Evolutionary conservation across 139 green algal genomes (phyloP).

Genomic region (Chlamydomonas schloesseri): DNA sequence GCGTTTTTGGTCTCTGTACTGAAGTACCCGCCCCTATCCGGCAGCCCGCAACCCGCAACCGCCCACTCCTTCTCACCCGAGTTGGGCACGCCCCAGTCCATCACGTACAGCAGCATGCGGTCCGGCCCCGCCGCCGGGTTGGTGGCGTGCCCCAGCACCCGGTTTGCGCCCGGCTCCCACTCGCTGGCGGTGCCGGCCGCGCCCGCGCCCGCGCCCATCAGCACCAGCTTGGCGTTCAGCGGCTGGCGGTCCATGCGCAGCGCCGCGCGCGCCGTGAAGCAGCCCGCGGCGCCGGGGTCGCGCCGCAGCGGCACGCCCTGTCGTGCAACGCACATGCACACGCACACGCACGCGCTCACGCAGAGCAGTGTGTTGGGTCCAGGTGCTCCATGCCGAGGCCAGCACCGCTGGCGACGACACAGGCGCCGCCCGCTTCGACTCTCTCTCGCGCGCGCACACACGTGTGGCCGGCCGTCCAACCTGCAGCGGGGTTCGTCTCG

Average conservation of each 20-base stretch:
- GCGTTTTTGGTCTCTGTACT: no score
- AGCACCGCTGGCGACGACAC: no score
- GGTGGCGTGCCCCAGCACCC: not conserved
- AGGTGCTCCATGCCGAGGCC: no score
- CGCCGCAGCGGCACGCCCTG: conserved; percentile 1
- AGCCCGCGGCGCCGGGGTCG: not conserved
- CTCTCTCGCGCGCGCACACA: no score
- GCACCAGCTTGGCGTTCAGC: conserved; percentile 28
- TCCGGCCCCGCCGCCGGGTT: not conserved
- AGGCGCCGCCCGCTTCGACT: no score
- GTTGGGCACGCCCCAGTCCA: conserved; percentile 7
- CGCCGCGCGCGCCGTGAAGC: not conserved
- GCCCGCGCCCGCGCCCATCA: not conserved
- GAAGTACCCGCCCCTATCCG: no score
- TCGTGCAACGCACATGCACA: no score
- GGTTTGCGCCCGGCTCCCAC: conserved; percentile 34
- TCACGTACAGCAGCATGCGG: conserved; percentile 15
- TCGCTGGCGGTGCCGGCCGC: not conserved
- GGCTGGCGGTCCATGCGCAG: not conserved
- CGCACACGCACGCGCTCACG: no score
- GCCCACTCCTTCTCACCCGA: not conserved
- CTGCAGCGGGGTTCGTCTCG: no score
- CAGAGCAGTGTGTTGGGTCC: no score
- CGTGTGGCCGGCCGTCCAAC: no score
- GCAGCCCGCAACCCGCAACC: no score